Evolutionary conservation across 805 yeast species (phyloP).

Genomic region (Metschnikowia similis): DNA sequence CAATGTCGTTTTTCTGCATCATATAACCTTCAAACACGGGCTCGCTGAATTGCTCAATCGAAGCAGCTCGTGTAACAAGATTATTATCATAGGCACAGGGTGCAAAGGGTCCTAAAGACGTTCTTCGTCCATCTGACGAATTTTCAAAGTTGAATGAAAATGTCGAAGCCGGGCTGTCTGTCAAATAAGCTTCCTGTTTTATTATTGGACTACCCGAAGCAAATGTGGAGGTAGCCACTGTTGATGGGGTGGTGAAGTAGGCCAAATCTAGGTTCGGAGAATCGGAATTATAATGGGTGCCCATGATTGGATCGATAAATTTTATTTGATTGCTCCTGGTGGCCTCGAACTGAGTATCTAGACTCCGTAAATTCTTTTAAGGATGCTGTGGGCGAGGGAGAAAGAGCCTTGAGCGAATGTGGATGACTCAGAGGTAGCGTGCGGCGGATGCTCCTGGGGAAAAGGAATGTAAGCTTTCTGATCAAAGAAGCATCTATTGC

Average conservation of each 20-base stretch:
- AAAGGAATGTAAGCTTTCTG: too few species aligned
- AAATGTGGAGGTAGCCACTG: constrained; percentile 4
- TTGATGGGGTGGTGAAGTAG: constrained; percentile 1
- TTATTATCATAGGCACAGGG: neutral
- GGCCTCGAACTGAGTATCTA: neutral
- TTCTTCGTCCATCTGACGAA: neutral
- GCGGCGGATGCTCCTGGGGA: neutral
- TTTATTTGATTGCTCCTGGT: neutral
- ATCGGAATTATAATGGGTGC: neutral
- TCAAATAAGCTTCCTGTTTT: neutral
- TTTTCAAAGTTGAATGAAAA: neutral
- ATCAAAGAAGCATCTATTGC: neutral
- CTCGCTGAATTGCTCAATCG: neutral
- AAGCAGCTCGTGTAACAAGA: neutral
- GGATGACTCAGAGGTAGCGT: neutral
- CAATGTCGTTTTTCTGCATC: neutral
- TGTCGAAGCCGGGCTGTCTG: neutral
- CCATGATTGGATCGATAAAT: neutral
- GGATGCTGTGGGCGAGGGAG: neutral
- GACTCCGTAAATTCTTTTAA: neutral
- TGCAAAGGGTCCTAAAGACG: neutral
- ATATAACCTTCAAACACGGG: neutral
- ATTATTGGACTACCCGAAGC: constrained; percentile 1
- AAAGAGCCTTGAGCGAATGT: neutral
- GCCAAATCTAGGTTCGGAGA: neutral